These are phyloP conservation scores for Cokeromyces recurvatus DNA, from an alignment of 371 early-diverging fungal species.

Conservation along the genomic window DNA sequence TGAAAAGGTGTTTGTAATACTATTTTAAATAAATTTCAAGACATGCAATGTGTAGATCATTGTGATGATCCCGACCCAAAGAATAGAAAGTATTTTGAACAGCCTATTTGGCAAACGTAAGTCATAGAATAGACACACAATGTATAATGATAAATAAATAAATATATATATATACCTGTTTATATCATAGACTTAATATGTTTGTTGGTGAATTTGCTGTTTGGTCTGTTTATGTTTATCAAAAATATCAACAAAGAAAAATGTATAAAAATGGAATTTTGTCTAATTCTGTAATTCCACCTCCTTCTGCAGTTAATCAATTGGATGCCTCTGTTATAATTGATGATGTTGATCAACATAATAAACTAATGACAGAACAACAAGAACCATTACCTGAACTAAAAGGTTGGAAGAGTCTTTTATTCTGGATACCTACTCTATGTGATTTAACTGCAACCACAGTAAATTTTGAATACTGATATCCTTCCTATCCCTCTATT, in stretches of 20 bases:
- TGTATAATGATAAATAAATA: too few species aligned
- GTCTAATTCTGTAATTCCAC: neutral
- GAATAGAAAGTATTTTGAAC: slow-evolving; percentile 81
- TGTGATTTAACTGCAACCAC: slow-evolving; percentile 93
- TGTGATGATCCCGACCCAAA: slow-evolving; percentile 76
- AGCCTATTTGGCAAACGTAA: slow-evolving; percentile 95
- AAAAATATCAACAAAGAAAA: slow-evolving; percentile 19
- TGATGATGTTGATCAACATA: slow-evolving; percentile 30
- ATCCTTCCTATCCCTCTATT: neutral
- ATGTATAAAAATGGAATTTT: neutral
- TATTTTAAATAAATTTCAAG: slow-evolving; percentile 79
- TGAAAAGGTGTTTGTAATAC: slow-evolving; percentile 74
- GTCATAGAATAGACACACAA: neutral
- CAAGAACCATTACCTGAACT: slow-evolving; percentile 29
- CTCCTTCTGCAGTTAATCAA: slow-evolving; percentile 42
- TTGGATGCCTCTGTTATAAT: slow-evolving; percentile 32
- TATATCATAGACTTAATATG: slow-evolving; percentile 76
- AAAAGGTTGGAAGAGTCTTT: slow-evolving; percentile 53
- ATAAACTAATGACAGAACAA: slow-evolving; percentile 1
- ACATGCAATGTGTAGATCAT: slow-evolving; percentile 84
- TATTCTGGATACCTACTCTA: slow-evolving; percentile 87
- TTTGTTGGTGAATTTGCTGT: slow-evolving; percentile 85
- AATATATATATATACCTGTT: neutral
- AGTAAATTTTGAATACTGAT: slow-evolving; percentile 25
- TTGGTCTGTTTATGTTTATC: slow-evolving; percentile 38